A percentile compares a stretch with the other conserved stretches of the same genome.
phyloP scores from a whole-genome alignment of 2,329 filamentous ascomycete species.

The Diaporthe amygdali region DNA sequence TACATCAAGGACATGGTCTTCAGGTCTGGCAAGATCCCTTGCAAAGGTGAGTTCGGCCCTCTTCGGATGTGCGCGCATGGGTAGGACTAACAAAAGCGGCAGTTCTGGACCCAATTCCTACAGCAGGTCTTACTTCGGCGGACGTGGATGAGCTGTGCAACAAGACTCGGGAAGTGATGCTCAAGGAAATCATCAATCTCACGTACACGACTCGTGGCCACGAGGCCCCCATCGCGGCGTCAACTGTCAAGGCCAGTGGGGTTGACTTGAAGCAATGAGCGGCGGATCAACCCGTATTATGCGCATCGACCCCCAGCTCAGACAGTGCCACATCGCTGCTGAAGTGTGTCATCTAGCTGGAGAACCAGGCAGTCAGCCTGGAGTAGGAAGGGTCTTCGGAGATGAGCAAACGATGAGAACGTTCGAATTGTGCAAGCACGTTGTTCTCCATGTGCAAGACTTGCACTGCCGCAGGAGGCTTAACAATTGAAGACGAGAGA shows the following conservation, averaged over 20 bases:
- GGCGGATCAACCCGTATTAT: not conserved
- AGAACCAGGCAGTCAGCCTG: not conserved
- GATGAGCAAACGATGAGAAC: not conserved
- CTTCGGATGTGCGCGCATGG: not conserved
- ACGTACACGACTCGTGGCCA: conserved; percentile 55
- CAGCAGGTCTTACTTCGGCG: conserved; percentile 71
- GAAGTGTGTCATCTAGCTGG: not conserved
- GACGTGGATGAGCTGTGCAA: conserved; percentile 79
- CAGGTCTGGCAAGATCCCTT: conserved; percentile 71
- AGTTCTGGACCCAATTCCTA: conserved; percentile 84
- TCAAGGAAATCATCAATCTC: conserved; percentile 64
- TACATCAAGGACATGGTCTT: conserved; percentile 70
- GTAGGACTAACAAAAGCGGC: not conserved
- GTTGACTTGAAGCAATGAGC: conserved; percentile 26
- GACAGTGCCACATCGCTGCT: not conserved
- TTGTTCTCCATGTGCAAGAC: not conserved
- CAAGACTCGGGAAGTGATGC: conserved; percentile 76
- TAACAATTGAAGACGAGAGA: not conserved
- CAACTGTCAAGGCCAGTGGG: conserved; percentile 23
- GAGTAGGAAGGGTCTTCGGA: not conserved
- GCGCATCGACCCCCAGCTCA: not conserved
- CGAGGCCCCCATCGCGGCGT: conserved; percentile 23
- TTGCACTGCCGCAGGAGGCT: not conserved
- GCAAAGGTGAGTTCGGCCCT: conserved; percentile 66
- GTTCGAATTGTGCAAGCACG: not conserved